phyloP scores from a whole-genome alignment of 1,139 yeast species.

The Spencermartinsiella ligniputridi region DNA sequence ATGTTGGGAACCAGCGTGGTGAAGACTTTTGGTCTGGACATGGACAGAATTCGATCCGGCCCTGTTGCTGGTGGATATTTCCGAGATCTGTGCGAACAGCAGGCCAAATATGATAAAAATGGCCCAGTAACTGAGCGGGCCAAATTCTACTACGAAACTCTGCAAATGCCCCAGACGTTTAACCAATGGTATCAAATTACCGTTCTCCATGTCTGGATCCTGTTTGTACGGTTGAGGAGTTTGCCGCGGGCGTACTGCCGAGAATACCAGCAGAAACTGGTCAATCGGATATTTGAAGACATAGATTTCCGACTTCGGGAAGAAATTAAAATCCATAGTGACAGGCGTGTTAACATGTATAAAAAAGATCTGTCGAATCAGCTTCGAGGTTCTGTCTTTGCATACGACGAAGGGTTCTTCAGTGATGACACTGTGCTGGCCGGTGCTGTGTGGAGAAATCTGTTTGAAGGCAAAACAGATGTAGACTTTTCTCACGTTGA shows the following conservation, averaged over 20 bases:
- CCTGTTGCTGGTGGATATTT: constrained; percentile 89
- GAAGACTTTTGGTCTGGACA: constrained; percentile 66
- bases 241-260: constrained; percentile 87
- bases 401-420: constrained; percentile 88
- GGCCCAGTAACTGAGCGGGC: constrained; percentile 31
- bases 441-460: constrained; percentile 56
- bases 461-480: constrained; percentile 80
- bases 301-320: constrained; percentile 80
- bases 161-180: constrained; percentile 79
- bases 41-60: constrained; percentile 90
- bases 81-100: constrained; percentile 81
- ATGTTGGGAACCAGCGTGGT: constrained; percentile 69
- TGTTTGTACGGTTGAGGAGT: constrained; percentile 92
- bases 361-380: constrained; percentile 89
- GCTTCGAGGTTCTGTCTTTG: constrained; percentile 80
- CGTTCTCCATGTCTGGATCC: constrained; percentile 85
- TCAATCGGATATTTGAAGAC: constrained; percentile 84
- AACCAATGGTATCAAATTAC: constrained; percentile 95
- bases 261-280: constrained; percentile 86
- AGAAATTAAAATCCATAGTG: constrained; percentile 81
- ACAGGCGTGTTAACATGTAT: constrained; percentile 77
- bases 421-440: constrained; percentile 83
- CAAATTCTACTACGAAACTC: constrained; percentile 56
- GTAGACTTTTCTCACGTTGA: constrained; percentile 82
- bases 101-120: constrained; percentile 37